Evolutionary conservation across 1,139 yeast species (phyloP).

Genomic region (Schwanniomyces etchellsii): DNA sequence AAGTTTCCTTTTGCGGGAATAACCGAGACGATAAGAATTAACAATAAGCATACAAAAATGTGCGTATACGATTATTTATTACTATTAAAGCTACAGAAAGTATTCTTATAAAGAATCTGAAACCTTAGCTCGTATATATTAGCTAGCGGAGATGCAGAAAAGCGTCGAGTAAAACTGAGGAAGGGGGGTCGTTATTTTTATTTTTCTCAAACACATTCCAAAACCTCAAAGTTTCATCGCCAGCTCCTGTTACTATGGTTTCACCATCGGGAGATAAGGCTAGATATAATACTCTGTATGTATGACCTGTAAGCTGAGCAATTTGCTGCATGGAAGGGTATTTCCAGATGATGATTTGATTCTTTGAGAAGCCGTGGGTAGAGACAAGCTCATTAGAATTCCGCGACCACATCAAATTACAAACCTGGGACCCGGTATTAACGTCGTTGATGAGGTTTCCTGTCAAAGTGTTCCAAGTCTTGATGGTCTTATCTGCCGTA

Average conservation of each 20-base stretch:
- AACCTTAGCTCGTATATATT: no score
- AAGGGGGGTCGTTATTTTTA: constrained; percentile 49
- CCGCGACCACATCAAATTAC: constrained; percentile 89
- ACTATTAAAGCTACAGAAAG: no score
- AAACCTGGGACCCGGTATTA: constrained; percentile 94
- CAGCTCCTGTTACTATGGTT: constrained; percentile 98
- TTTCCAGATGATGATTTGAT: constrained; percentile 92
- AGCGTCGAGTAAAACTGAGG: constrained; percentile 69
- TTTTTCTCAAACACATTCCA: constrained; percentile 89
- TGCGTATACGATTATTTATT: no score
- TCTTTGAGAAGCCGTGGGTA: constrained; percentile 90
- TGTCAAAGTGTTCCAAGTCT: constrained; percentile 87
- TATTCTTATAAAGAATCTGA: no score
- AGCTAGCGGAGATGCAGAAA: constrained; percentile 67
- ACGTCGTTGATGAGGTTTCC: constrained; percentile 71
- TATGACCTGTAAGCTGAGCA: constrained; percentile 91
- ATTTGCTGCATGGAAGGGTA: constrained; percentile 90
- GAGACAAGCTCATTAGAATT: constrained; percentile 90
- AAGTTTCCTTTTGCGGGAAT: no score
- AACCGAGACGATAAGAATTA: no score
- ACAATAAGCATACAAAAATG: no score
- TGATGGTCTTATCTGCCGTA: constrained; percentile 85
- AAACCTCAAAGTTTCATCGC: constrained; percentile 90
- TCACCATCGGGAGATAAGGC: constrained; percentile 96
- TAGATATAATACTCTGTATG: constrained; percentile 83